These are phyloP conservation scores for Purshia tridentata DNA, from an alignment of 306 rosid genomes.

Conservation along the genomic window DNA sequence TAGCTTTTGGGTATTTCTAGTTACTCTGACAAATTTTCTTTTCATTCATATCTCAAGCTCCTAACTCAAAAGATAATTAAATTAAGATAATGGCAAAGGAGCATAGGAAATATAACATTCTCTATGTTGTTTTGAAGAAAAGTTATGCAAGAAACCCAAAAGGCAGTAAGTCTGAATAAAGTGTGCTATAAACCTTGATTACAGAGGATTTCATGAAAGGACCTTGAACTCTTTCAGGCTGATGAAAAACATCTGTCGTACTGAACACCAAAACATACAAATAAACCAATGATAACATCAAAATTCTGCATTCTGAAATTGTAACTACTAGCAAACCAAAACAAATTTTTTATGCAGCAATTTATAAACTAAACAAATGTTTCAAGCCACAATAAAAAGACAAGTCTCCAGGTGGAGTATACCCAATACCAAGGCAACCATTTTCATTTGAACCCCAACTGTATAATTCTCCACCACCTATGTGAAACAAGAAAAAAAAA, in stretches of 20 bases:
- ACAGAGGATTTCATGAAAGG: conserved; percentile 70
- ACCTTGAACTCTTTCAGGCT: conserved; percentile 81
- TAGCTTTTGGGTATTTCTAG: neutral
- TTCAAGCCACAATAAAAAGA: conserved; percentile 3
- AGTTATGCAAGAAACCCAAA: neutral
- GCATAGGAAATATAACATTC: neutral
- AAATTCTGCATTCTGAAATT: conserved; percentile 7
- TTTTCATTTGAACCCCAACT: conserved; percentile 99
- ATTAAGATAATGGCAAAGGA: neutral
- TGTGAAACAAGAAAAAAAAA: conserved; percentile 7
- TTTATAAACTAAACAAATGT: conserved; percentile 7
- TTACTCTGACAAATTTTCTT: neutral
- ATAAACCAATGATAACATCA: conserved; percentile 11
- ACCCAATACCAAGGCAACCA: conserved; percentile 97
- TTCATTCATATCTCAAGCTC: neutral
- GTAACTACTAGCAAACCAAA: neutral
- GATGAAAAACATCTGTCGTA: conserved; percentile 57
- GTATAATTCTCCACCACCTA: conserved; percentile 77
- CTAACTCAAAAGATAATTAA: conserved; percentile 4
- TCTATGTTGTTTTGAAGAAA: neutral
- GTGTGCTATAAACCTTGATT: conserved; percentile 52
- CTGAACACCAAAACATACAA: conserved; percentile 33
- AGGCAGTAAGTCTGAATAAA: neutral
- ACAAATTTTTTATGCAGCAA: conserved; percentile 9
- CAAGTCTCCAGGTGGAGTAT: conserved; percentile 25